phyloP scores from a whole-genome alignment of 495 filamentous ascomycete species.

The Penicillium bialowiezense region DNA sequence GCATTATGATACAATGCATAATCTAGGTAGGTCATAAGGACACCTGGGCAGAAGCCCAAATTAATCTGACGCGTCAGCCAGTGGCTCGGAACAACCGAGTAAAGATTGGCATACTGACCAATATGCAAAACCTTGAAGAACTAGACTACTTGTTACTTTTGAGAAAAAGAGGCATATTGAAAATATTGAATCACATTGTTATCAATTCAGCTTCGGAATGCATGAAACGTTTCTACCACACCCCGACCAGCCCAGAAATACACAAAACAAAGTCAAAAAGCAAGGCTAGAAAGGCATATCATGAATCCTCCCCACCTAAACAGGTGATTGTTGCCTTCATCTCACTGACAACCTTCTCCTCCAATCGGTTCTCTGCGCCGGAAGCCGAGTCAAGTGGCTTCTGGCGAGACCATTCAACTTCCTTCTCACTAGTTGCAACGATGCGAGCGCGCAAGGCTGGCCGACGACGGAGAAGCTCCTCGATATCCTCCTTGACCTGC shows the following conservation, averaged over 20 bases:
- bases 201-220: slow-evolving; percentile 9
- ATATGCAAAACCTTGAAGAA: too few relatives aligned
- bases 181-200: neutral
- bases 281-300: slow-evolving; percentile 21
- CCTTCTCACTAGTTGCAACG: slow-evolving; percentile 66
- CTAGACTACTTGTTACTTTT: too few relatives aligned
- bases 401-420: slow-evolving; percentile 60
- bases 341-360: slow-evolving; percentile 69
- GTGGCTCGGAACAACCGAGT: too few relatives aligned
- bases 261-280: slow-evolving; percentile 6
- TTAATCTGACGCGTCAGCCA: too few relatives aligned
- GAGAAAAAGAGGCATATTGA: neutral
- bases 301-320: slow-evolving; percentile 39
- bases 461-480: slow-evolving; percentile 65
- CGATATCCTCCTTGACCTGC: slow-evolving; percentile 71
- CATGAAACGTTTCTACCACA: slow-evolving; percentile 13
- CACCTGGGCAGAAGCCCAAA: too few relatives aligned
- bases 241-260: slow-evolving; percentile 15
- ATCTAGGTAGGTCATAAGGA: slow-evolving; percentile 1
- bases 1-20: neutral
- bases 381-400: slow-evolving; percentile 36
- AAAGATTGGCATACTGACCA: too few relatives aligned
- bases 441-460: slow-evolving; percentile 63
- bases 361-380: slow-evolving; percentile 57
- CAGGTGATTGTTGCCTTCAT: slow-evolving; percentile 47